phyloP scores from a whole-genome alignment of 768 basidiomycete genomes.

The Xerocomellus chrysenteron region DNA sequence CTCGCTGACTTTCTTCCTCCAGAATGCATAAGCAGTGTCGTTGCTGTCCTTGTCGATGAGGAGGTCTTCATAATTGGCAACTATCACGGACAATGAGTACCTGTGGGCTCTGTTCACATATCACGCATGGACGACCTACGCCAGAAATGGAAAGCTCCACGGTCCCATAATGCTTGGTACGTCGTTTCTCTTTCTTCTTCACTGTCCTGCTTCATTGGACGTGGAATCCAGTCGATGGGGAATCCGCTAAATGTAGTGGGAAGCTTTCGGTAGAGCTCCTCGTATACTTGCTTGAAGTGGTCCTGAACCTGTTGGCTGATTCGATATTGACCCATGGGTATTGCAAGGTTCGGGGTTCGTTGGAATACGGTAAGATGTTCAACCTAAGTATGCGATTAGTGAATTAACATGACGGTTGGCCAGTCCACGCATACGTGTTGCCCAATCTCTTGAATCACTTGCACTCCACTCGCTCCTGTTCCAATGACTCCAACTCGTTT shows the following conservation, averaged over 20 bases:
- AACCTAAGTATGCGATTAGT: background rate
- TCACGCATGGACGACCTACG: background rate
- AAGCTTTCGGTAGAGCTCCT: constrained; percentile 6
- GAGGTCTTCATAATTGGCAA: constrained; percentile 8
- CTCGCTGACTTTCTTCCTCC: constrained; percentile 5
- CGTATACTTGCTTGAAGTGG: constrained; percentile 10
- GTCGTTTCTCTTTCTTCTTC: constrained; percentile 10
- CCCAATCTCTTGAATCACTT: constrained; percentile 15
- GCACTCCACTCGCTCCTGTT: constrained; percentile 16
- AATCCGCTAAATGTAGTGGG: background rate
- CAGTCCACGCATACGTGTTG: background rate
- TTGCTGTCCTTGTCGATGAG: background rate
- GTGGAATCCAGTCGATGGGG: background rate
- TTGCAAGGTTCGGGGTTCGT: constrained; percentile 15
- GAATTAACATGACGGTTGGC: background rate
- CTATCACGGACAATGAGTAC: background rate
- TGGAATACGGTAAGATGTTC: constrained; percentile 12
- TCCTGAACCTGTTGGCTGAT: constrained; percentile 9
- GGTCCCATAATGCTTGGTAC: constrained; percentile 10
- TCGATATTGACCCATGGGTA: constrained; percentile 11
- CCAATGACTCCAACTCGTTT: constrained; percentile 19
- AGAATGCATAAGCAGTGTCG: constrained; percentile 5
- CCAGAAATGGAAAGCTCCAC: constrained; percentile 11
- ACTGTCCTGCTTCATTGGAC: constrained; percentile 6
- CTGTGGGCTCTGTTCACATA: too few species aligned